Base-by-base conservation (phyloP, 345 rosid species). In the Camelina sativa region DNA sequence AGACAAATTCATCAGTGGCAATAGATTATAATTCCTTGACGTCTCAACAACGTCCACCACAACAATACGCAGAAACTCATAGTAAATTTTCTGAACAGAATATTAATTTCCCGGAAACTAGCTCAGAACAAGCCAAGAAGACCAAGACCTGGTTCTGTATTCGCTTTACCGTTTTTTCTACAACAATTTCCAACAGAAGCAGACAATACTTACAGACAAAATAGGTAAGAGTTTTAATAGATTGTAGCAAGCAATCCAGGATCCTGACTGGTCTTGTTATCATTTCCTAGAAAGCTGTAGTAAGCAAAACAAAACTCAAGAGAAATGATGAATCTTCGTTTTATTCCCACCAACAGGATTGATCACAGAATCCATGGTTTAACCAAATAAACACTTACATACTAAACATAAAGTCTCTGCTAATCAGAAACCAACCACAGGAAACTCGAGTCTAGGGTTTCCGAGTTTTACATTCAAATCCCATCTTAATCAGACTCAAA, bases 381-480 rank as follows among this genome's bases (percentile, higher is more conserved):
- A 32, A 43, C 69, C 55, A 68, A 44, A 51, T 8, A 50, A 46
- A 48, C 48, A 58, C 17, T 62, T 69, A 40, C 67, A 77, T 51
- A 78, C 71, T 63, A 63, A 64, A 64, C 76, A 71, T 64, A 28
- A 58, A 41, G 65, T 54, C 73, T 66, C 81, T 65, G 77, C 81
- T 78, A 72, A 72, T 71, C 73, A 78, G 73, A 78, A 66, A 78
- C 69, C 59, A 78, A 71, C 81, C 81, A 50, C 68, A 58, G 50
- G 64, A 78, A 72, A 72, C 81, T 78, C 81, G 54, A 20, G 12
- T 2, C 41, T 6, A 72, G 74, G 67, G 77, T 72, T 53, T 43
- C 81, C 81, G 77, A 78, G 81, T 76, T 78, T 47, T 58, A 71
- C 50, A 57, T 59, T 70, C 37, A 35, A 38, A 68, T 52, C 63